Conservation (phyloP, 495 filamentous ascomycete species). For the Lophiotrema nucula region DNA sequence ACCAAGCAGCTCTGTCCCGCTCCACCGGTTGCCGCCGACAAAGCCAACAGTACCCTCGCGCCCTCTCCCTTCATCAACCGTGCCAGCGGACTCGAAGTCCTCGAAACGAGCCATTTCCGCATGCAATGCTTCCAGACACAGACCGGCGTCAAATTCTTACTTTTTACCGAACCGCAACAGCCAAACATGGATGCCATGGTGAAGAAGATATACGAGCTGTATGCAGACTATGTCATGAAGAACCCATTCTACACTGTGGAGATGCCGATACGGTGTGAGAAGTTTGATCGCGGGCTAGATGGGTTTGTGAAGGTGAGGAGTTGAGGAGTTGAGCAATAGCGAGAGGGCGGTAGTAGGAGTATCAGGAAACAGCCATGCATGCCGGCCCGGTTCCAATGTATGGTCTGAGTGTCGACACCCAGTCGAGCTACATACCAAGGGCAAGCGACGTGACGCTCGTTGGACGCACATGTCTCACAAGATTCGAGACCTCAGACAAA, state of each 20-base stretch:
- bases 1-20: conserved; percentile 39
- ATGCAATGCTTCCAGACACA: conserved; percentile 92
- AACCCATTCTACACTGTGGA: conserved; percentile 98
- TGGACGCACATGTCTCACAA: too few species aligned
- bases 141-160: conserved; percentile 91
- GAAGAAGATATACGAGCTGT: conserved; percentile 85
- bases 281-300: conserved; percentile 81
- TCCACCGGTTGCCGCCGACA: conserved; percentile 33
- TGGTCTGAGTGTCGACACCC: too few species aligned
- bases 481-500: too few species aligned
- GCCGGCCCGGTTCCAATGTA: too few species aligned
- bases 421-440: too few species aligned
- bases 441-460: too few species aligned
- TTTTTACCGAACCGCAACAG: conserved; percentile 92
- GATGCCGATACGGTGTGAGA: conserved; percentile 95
- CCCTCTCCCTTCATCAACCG: conserved; percentile 52
- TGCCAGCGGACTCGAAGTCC: conserved; percentile 76
- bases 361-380: too few species aligned
- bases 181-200: conserved; percentile 80
- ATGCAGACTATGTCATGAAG: conserved; percentile 98
- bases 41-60: conserved; percentile 33
- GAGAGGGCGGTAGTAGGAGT: not conserved
- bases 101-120: conserved; percentile 88
- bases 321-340: conserved; percentile 16
- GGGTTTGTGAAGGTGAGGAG: conserved; percentile 60